A percentile compares a stretch with the other conserved stretches of the same genome.
phyloP scores from a whole-genome alignment of 2,329 filamentous ascomycete genomes.

The Herpotrichia juniperi region DNA sequence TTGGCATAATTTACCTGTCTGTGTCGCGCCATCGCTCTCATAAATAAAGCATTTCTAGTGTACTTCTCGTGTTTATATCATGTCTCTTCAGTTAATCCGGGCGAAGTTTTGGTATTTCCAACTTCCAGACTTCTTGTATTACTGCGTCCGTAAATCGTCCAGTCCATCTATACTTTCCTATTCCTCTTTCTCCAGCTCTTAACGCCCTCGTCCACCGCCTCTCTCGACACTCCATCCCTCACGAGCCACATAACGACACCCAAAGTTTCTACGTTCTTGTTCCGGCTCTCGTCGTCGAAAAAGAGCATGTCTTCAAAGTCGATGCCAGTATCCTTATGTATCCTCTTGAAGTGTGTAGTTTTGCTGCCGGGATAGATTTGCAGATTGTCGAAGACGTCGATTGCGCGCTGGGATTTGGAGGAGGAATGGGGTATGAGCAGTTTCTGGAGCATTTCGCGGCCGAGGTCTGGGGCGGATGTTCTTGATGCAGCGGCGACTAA shows the following conservation, averaged over 20 bases:
- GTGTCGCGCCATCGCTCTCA: no score
- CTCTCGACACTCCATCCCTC: conserved; percentile 75
- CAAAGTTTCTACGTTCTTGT: conserved; percentile 78
- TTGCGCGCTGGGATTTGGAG: conserved; percentile 47
- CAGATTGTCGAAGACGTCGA: conserved; percentile 62
- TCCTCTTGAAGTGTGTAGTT: conserved; percentile 78
- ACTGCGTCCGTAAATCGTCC: no score
- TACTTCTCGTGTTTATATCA: not conserved
- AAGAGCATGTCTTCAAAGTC: conserved; percentile 87
- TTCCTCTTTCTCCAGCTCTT: conserved; percentile 79
- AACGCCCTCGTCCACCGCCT: conserved; percentile 80
- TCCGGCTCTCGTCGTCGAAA: conserved; percentile 90
- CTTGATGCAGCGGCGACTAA: conserved; percentile 78
- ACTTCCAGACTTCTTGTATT: no score
- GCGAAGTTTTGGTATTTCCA: no score
- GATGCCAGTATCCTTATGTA: conserved; percentile 74
- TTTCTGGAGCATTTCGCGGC: conserved; percentile 74
- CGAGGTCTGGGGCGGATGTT: conserved; percentile 79
- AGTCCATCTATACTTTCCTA: conserved; percentile 50
- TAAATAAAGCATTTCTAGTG: not conserved
- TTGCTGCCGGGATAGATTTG: conserved; percentile 78
- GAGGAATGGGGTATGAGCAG: conserved; percentile 67
- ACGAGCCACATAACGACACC: conserved; percentile 88
- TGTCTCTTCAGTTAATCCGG: not conserved
- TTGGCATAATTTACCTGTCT: not conserved